Conservation (phyloP, 352 stramenopile species). For the Globisporangium takayamanum region DNA sequence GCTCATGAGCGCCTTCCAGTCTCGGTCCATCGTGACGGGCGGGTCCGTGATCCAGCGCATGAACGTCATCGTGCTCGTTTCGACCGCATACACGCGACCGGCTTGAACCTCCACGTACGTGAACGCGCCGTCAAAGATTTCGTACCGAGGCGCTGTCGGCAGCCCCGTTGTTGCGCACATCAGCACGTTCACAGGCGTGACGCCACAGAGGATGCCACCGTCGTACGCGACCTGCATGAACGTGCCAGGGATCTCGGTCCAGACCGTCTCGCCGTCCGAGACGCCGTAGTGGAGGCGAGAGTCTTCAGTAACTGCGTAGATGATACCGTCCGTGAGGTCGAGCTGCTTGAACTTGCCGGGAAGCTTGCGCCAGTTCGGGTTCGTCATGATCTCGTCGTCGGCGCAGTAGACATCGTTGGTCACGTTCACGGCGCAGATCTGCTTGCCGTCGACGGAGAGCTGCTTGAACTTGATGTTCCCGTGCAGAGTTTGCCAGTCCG, state of each 20-base stretch:
- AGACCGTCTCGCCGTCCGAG: slow-evolving; percentile 16
- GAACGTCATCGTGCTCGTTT: slow-evolving; percentile 2
- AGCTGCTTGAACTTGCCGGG: slow-evolving; percentile 21
- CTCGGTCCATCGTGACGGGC: neutral
- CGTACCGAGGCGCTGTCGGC: slow-evolving; percentile 10
- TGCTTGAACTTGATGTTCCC: slow-evolving; percentile 23
- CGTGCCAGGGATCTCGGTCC: slow-evolving; percentile 5
- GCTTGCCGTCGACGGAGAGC: slow-evolving; percentile 25
- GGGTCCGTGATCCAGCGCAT: slow-evolving; percentile 14
- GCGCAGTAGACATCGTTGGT: slow-evolving; percentile 22
- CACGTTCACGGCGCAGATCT: slow-evolving; percentile 20
- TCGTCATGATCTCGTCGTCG: slow-evolving; percentile 14
- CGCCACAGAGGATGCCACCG: slow-evolving; percentile 21
- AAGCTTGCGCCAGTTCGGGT: slow-evolving; percentile 22
- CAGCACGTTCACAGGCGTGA: slow-evolving; percentile 7
- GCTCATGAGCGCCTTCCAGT: slow-evolving; percentile 12
- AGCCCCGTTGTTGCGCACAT: slow-evolving; percentile 15
- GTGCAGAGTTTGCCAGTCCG: slow-evolving; percentile 13
- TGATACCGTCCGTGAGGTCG: slow-evolving; percentile 17
- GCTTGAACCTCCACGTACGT: slow-evolving; percentile 17
- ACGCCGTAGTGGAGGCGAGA: slow-evolving; percentile 17
- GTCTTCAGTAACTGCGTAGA: slow-evolving; percentile 14
- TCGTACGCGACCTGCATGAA: slow-evolving; percentile 20
- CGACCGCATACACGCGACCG: slow-evolving; percentile 14
- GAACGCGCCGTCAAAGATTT: slow-evolving; percentile 10